Base-by-base conservation (phyloP, 1,139 yeast genomes). In the Petasospora rhodanensis region DNA sequence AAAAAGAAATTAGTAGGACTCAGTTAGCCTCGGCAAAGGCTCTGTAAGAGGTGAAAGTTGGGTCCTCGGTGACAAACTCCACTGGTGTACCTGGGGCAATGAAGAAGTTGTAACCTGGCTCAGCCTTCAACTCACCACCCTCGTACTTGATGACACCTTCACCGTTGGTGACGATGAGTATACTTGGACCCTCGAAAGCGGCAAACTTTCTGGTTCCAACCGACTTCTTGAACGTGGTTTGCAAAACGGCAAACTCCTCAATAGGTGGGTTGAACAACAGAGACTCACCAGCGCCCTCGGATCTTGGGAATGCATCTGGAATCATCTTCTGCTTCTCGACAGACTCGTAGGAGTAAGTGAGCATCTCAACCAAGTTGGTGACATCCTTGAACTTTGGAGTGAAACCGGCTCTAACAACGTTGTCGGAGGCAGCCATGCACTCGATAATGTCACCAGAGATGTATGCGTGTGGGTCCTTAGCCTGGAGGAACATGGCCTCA, bases 361-460 rank as follows among this genome's bases (percentile, higher is more conserved):
- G 74, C 94, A 85, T 86, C 34, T 73, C 76, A 24, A 91, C 97
- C 56, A 91, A 73, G 55, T 83, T 85, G 44, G 79, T 64, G 37
- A 91, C 97, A 59, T 93, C 98, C 64, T 89, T 91, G 67, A 89
- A 91, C 62, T 93, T 91, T 40, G 98, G 98, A 11, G 98, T 91
- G 68, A 91, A 91, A 8, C 98, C 99, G 7, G 97, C 95, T 61
- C 98, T 78, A 29, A 91, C 96, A 39, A 91, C 99, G 54, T 91
- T 91, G 59, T 91, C 99, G 24, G 95, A 81, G 10, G 97, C 96
- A 31, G 98, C 98, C 99, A 91, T 91, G 67, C 98, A 93, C 64
- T 91, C 99, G 53, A 91, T 89, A 49, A 91, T 91, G 59, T 91
- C 97, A 46, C 98, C 98, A 35, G 81, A 73, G 45, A 91, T 91